Percentiles rank a stretch among this genome's conserved stretches.
phyloP scores from a whole-genome alignment of 2,329 filamentous ascomycete species.

The Penicillium sp. region DNA sequence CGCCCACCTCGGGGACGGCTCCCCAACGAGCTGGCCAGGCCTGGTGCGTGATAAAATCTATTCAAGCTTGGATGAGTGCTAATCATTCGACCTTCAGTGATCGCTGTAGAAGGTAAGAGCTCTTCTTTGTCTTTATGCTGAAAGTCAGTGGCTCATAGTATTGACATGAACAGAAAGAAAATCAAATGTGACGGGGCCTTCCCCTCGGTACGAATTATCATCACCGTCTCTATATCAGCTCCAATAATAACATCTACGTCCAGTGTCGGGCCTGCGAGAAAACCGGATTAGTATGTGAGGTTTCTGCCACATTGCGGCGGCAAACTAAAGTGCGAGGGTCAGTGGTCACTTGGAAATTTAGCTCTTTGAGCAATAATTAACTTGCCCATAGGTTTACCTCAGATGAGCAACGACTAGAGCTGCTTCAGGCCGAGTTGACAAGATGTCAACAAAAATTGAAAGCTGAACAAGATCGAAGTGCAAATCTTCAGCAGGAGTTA shows the following conservation, averaged over 20 bases:
- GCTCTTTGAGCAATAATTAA: not conserved
- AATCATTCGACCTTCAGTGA: slow-evolving; percentile 41
- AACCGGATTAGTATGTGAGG: slow-evolving; percentile 3
- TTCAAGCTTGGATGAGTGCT: not conserved
- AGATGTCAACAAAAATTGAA: slow-evolving; percentile 8
- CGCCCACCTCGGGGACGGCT: not conserved
- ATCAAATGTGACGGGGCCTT: slow-evolving; percentile 11
- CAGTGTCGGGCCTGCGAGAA: slow-evolving; percentile 10
- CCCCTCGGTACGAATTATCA: slow-evolving; percentile 3
- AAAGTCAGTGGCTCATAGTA: not conserved
- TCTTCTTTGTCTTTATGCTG: not conserved
- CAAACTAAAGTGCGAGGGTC: slow-evolving; percentile 13
- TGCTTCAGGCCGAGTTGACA: slow-evolving; percentile 1
- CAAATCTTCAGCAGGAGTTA: not conserved
- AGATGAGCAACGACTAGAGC: slow-evolving; percentile 3
- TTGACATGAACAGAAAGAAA: slow-evolving; percentile 6
- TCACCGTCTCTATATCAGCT: not conserved
- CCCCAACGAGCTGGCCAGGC: not conserved
- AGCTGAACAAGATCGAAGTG: not conserved
- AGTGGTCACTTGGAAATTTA: not conserved
- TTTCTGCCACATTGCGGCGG: slow-evolving; percentile 2
- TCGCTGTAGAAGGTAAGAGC: slow-evolving; percentile 8
- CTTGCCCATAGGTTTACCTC: slow-evolving; percentile 2
- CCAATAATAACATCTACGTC: not conserved
- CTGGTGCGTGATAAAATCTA: not conserved